Evolutionary conservation across 2,329 filamentous ascomycete genomes (phyloP), one percentile per base, ranked within the genome.

Genomic region (Monosporascus sp.): DNA sequence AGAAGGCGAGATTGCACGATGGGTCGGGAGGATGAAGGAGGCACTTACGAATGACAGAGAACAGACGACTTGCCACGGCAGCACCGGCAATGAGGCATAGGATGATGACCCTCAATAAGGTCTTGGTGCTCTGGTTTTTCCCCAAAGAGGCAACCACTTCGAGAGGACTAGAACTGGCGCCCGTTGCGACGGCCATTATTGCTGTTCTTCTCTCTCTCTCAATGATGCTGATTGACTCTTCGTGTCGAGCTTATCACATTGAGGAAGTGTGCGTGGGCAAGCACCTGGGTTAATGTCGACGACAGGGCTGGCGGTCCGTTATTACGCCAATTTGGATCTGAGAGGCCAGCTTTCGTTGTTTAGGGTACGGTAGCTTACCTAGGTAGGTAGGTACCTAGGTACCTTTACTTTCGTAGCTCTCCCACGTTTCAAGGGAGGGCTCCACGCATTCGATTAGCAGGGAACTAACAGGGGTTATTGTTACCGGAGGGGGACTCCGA

Each of bases 1-100:
- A 35, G 11, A 35, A 35, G 3, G 11, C 9, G 31, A 5, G 9
- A 35, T 35, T 35, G 31, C 31, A 35, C 31, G 4, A 14, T 11
- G 31, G 31, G 11, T 46, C 8, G 35, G 41, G 26, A 53, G 55
- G 49, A 51, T 53, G 51, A 47, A 18, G 35, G 50, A 47, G 55
- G 44, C 57, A 82, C 89, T 71, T 84, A 93, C 94, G 89, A 74
- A 99, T 97, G 62, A 99, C 94, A 67, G 91, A 97, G 81, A 99
- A 99, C 63, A 99, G 80, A 74, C 94, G 90, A 74, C 92, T 96
- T 62, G 92, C 85, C 68, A 97, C 84, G 62, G 93, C 91, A 58
- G 94, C 92, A 54, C 84, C 91, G 60, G 94, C 94, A 73, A 99
- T 97, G 68, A 93, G 84, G 68, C 80, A 81, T 65, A 99, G 85